These are phyloP conservation scores for Starmerella geochares DNA, from an alignment of 805 yeast species.

Conservation along the genomic window DNA sequence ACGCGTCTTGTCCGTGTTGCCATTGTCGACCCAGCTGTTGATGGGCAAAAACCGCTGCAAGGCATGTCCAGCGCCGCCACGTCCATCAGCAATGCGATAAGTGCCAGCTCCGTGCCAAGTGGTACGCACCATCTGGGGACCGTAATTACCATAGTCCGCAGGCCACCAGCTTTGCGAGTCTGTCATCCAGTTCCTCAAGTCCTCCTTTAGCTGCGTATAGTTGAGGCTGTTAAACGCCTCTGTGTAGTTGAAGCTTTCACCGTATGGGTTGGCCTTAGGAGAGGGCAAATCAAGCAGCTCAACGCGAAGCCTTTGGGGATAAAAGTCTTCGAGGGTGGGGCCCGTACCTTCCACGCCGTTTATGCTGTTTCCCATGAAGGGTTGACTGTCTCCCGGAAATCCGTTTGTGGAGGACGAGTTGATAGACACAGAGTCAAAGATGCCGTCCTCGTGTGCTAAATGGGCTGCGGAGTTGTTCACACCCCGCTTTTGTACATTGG, in stretches of 20 bases:
- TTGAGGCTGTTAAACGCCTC: slow-evolving; percentile 17
- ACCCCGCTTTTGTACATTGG: neutral
- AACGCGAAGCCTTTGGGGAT: slow-evolving; percentile 20
- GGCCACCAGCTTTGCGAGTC: slow-evolving; percentile 23
- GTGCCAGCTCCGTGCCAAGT: slow-evolving; percentile 24
- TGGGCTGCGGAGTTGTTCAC: neutral
- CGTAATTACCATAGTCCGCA: slow-evolving; percentile 22
- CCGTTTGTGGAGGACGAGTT: slow-evolving; percentile 4
- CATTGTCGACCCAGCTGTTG: slow-evolving; percentile 21
- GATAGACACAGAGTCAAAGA: neutral
- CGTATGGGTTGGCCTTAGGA: slow-evolving; percentile 17
- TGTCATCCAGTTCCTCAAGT: slow-evolving; percentile 15
- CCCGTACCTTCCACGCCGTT: slow-evolving; percentile 20
- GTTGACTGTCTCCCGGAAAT: neutral
- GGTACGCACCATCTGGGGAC: slow-evolving; percentile 20
- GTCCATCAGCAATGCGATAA: slow-evolving; percentile 23
- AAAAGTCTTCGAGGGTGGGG: slow-evolving; percentile 18
- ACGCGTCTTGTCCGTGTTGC: slow-evolving; percentile 22
- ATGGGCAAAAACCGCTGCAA: slow-evolving; percentile 22
- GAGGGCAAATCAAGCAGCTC: slow-evolving; percentile 18
- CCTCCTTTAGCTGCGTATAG: slow-evolving; percentile 19
- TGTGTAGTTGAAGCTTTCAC: slow-evolving; percentile 16
- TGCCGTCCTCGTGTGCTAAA: neutral
- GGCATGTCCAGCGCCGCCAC: slow-evolving; percentile 21
- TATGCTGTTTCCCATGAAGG: slow-evolving; percentile 17